Evolutionary conservation across 345 rosid species (phyloP).

Genomic region (Citrus trifoliata): DNA sequence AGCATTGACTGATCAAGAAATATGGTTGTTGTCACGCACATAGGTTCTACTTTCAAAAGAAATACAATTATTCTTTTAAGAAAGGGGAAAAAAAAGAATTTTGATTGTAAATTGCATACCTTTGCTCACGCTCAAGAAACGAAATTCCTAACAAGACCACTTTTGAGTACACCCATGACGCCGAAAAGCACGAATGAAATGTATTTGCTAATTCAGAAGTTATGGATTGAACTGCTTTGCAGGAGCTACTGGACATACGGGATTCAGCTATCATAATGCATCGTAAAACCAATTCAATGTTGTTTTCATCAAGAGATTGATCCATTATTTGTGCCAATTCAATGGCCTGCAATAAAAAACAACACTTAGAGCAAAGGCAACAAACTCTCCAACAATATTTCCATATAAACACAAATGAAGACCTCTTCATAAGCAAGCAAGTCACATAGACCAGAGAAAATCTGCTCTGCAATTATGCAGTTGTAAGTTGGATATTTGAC

Average conservation of each 20-base stretch:
- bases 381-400: neutral
- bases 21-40: neutral
- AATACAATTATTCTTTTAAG: neutral
- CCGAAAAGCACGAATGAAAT: conserved; percentile 51
- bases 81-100: neutral
- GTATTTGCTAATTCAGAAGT: conserved; percentile 26
- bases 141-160: conserved; percentile 78
- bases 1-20: neutral
- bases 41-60: neutral
- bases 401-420: conserved; percentile 18
- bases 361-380: conserved; percentile 12
- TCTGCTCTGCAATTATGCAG: conserved; percentile 56
- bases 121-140: conserved; percentile 71
- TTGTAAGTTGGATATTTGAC: conserved; percentile 74
- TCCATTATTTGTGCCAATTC: conserved; percentile 91
- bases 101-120: conserved; percentile 43
- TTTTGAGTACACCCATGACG: conserved; percentile 85
- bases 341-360: conserved; percentile 58
- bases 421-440: conserved; percentile 96
- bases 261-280: conserved; percentile 68
- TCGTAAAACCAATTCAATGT: conserved; percentile 45
- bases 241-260: conserved; percentile 30
- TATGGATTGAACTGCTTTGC: conserved; percentile 22
- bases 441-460: conserved; percentile 45
- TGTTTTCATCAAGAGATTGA: conserved; percentile 67